A percentile compares a stretch with the other conserved stretches of the same genome.
phyloP scores from a whole-genome alignment of 345 rosid species.

The Sisymbrium irio region DNA sequence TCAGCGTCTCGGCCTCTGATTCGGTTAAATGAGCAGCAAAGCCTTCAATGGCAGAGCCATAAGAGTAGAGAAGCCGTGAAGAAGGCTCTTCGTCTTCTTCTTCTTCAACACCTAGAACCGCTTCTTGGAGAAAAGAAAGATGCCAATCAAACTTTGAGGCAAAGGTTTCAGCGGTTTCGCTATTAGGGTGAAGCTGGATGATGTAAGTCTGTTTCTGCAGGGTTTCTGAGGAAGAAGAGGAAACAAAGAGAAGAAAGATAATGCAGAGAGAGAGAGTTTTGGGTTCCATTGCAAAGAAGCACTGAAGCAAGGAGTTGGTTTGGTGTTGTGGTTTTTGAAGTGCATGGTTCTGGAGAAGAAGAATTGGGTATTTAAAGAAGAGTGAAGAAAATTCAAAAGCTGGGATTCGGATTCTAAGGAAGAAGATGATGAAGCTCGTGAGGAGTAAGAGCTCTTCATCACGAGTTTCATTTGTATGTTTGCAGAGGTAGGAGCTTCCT shows the following conservation, averaged over 20 bases:
- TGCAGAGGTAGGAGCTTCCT: constrained; percentile 36
- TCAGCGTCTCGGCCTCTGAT: constrained; percentile 46
- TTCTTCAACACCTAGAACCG: constrained; percentile 32
- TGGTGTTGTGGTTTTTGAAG: constrained; percentile 19
- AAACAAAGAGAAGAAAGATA: constrained; percentile 34
- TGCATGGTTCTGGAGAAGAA: constrained; percentile 43
- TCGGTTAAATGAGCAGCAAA: constrained; percentile 75
- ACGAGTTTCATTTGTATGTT: constrained; percentile 76
- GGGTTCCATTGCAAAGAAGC: constrained; percentile 41
- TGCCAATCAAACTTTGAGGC: constrained; percentile 63
- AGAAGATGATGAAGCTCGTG: constrained; percentile 85
- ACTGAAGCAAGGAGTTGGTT: constrained; percentile 1
- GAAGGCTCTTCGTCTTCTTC: constrained; percentile 45
- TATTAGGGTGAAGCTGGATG: constrained; percentile 81
- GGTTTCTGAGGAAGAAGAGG: constrained; percentile 29
- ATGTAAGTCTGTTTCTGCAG: constrained; percentile 55
- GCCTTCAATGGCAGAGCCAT: constrained; percentile 79
- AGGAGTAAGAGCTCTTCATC: constrained; percentile 85
- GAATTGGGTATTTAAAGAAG: constrained; percentile 57
- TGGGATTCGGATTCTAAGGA: constrained; percentile 30
- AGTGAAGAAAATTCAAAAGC: constrained; percentile 43
- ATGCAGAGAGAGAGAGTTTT: constrained; percentile 28
- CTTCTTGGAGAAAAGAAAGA: constrained; percentile 58
- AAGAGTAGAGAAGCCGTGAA: constrained; percentile 81
- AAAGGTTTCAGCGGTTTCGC: constrained; percentile 34